Conservation (phyloP, 352 stramenopile species). For the Peronospora destructor region DNA sequence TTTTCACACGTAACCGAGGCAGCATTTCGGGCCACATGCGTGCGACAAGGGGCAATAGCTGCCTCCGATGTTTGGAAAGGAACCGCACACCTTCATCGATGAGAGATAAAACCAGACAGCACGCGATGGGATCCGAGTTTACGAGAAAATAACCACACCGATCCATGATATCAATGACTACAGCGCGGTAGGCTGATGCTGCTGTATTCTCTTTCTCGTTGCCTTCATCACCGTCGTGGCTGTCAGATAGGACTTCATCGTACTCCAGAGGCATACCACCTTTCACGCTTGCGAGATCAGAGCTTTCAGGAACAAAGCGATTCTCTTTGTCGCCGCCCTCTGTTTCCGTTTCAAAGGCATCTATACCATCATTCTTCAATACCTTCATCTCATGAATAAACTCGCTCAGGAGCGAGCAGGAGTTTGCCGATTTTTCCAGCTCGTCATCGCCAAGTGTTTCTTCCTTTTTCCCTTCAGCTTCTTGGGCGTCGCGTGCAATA, state of each 20-base stretch:
- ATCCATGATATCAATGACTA: slow-evolving; percentile 71
- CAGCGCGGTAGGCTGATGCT: slow-evolving; percentile 33
- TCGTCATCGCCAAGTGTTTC: slow-evolving; percentile 1
- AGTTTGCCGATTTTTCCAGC: slow-evolving; percentile 1
- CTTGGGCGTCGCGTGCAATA: slow-evolving; percentile 26
- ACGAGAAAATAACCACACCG: slow-evolving; percentile 71
- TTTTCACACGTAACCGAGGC: slow-evolving; percentile 44
- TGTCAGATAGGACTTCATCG: slow-evolving; percentile 29
- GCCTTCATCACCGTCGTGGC: slow-evolving; percentile 23
- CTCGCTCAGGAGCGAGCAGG: slow-evolving; percentile 26
- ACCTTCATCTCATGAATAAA: slow-evolving; percentile 69
- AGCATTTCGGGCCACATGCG: slow-evolving; percentile 68
- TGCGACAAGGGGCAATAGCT: slow-evolving; percentile 69
- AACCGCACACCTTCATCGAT: slow-evolving; percentile 58
- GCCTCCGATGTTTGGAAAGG: slow-evolving; percentile 33
- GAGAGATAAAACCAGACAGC: slow-evolving; percentile 66
- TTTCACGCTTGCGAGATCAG: slow-evolving; percentile 33
- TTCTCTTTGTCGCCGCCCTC: slow-evolving; percentile 14
- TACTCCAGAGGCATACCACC: slow-evolving; percentile 67
- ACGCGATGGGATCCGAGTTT: slow-evolving; percentile 56
- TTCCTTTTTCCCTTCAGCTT: slow-evolving; percentile 6
- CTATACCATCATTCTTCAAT: slow-evolving; percentile 30
- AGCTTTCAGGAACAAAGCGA: slow-evolving; percentile 2
- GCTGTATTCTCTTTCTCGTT: slow-evolving; percentile 11
- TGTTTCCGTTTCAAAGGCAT: slow-evolving; percentile 21